Evolutionary conservation across 225 moss, liverwort and hornwort species (phyloP).

Genomic region (Neckera pumila): DNA sequence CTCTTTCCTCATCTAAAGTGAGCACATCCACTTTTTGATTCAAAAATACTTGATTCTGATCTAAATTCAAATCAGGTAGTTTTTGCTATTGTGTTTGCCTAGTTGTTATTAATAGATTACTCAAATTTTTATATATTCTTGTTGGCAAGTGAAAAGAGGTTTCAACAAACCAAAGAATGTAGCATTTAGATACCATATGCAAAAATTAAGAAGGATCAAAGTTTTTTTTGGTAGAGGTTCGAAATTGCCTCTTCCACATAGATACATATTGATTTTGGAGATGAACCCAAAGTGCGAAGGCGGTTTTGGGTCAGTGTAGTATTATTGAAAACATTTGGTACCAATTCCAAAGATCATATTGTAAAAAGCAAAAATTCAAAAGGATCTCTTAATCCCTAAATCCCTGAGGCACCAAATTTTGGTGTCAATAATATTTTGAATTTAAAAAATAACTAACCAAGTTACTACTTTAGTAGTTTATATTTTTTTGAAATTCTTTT

Average conservation of each 20-base stretch:
- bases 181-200: background rate
- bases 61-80: too few relatives aligned
- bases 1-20: background rate
- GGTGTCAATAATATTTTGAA: too few relatives aligned
- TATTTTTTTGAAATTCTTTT: too few relatives aligned
- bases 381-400: rapidly evolving
- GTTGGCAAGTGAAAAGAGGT: background rate
- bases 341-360: background rate
- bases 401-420: too few relatives aligned
- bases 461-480: too few relatives aligned
- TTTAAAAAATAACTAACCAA: too few relatives aligned
- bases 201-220: background rate
- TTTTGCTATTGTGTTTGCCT: background rate
- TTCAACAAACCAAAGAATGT: rapidly evolving
- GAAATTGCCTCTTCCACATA: background rate
- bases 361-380: background rate
- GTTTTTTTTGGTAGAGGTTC: background rate
- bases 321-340: background rate
- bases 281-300: background rate
- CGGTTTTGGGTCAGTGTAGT: rapidly evolving
- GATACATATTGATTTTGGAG: background rate
- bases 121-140: background rate
- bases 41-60: too few relatives aligned
- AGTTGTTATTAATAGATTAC: rapidly evolving
- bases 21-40: too few relatives aligned